A percentile compares a stretch with the other conserved stretches of the same genome.
phyloP scores from a whole-genome alignment of 164 flowering plant genomes.

The Vitis labrusca region DNA sequence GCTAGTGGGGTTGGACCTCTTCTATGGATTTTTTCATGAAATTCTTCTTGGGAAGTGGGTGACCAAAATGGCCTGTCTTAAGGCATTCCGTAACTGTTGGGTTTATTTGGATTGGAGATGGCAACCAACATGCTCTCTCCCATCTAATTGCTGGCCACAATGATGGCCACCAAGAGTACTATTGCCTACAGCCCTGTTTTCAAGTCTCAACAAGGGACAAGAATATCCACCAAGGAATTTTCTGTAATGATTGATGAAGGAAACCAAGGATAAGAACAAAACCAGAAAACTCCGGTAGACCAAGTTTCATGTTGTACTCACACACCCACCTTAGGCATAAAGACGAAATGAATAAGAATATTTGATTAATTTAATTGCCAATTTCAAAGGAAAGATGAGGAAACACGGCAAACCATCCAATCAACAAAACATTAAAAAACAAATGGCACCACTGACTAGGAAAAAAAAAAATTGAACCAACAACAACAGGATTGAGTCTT shows the following conservation, averaged over 20 bases:
- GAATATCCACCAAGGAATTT: constrained; percentile 19
- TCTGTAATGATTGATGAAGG: constrained; percentile 31
- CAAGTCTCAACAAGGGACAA: constrained; percentile 23
- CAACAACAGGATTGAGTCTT: too few relatives aligned
- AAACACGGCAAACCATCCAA: too few relatives aligned
- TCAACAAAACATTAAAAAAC: too few relatives aligned
- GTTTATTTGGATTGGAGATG: constrained; percentile 17
- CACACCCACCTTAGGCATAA: too few relatives aligned
- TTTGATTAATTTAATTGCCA: too few relatives aligned
- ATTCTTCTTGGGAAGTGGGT: not conserved
- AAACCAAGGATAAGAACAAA: constrained; percentile 12
- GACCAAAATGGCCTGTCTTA: not conserved
- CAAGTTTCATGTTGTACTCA: not conserved
- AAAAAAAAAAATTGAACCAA: too few relatives aligned
- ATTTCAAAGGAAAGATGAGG: too few relatives aligned
- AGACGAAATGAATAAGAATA: not conserved
- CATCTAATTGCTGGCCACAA: not conserved
- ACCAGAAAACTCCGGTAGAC: not conserved
- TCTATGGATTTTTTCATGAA: not conserved
- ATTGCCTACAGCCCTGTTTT: not conserved
- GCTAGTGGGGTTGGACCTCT: constrained; percentile 1
- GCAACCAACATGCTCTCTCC: too few relatives aligned
- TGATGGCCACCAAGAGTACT: constrained; percentile 16
- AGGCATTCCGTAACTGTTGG: not conserved
- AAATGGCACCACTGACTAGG: too few relatives aligned